A percentile compares a stretch with the other conserved stretches of the same genome.
Conservation (phyloP, 805 yeast species). For the Saccharomycopsis selenospora region DNA sequence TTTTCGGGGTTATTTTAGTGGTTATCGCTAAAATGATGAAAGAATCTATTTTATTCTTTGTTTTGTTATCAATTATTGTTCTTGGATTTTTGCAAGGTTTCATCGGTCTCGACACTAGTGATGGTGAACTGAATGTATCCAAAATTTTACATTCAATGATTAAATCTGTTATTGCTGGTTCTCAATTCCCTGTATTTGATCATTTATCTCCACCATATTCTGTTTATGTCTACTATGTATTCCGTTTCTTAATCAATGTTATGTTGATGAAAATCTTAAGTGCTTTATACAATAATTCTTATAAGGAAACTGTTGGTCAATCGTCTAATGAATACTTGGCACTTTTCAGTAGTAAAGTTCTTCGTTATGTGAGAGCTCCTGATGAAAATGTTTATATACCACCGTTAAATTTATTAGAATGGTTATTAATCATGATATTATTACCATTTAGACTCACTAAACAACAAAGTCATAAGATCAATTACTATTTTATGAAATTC, state of each 20-base stretch:
- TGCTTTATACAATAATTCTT: constrained; percentile 81
- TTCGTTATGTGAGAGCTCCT: constrained; percentile 81
- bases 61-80: constrained; percentile 59
- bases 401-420: constrained; percentile 71
- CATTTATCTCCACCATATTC: constrained; percentile 82
- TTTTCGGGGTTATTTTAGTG: constrained; percentile 32
- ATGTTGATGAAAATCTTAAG: constrained; percentile 74
- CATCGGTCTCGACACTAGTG: constrained; percentile 79
- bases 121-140: constrained; percentile 66
- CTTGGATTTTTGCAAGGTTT: constrained; percentile 83
- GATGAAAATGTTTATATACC: constrained; percentile 80
- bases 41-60: constrained; percentile 75
- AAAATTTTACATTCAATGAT: constrained; percentile 56
- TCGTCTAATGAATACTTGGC: constrained; percentile 83
- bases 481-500: constrained; percentile 51
- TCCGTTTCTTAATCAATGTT: constrained; percentile 69
- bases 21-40: constrained; percentile 71
- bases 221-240: constrained; percentile 62
- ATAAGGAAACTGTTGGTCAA: constrained; percentile 70
- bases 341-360: constrained; percentile 72
- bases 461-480: constrained; percentile 31
- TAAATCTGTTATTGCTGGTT: constrained; percentile 66
- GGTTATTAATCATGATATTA: constrained; percentile 30
- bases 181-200: constrained; percentile 63
- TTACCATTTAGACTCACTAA: constrained; percentile 31